Evolutionary conservation across 2,329 filamentous ascomycete species (phyloP), one percentile per base, ranked within the genome.

Genomic region (Bipolaris cookei): DNA sequence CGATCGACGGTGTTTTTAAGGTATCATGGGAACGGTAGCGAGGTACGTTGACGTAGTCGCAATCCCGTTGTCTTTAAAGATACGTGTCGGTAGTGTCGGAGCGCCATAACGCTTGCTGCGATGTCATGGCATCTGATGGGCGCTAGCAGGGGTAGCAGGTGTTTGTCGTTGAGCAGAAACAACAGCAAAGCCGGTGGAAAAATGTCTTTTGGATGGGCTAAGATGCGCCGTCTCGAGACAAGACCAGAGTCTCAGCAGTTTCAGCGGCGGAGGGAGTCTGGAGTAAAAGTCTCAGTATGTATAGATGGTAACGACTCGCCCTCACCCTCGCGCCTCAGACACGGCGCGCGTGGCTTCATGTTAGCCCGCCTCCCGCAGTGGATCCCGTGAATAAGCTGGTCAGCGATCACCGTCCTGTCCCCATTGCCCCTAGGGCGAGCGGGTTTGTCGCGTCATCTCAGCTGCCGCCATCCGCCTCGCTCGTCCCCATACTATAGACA

Each of bases 381-480:
- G 47, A 55, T 23, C 23, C 39, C 56, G 56, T 59, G 53, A 59
- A 55, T 54, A 59, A 57, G 59, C 49, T 50, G 51, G 51, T 32
- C 57, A 53, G 45, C 49, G 51, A 50, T 49, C 53, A 43, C 46
- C 43, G 47, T 58, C 32, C 55, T 50, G 37, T 53, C 45, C 47
- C 23, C 32, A 18, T 37, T 35, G 45, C 25, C 25, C 25, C 10
- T 28, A 28, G n/a, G 28, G 30, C 35, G 25, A 14, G 23, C 52
- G 46, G 23, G 20, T 32, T 44, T 42, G 61, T 47, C 55, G 52
- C 51, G 54, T 54, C 62, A 10, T 34, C 54, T 59, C 42, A 45
- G 51, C 51, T 62, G 56, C 60, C 64, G 60, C 54, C 57, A 45
- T 51, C 59, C 61, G 51, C 34, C 47, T 32, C 32, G 42, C 28